phyloP scores from a whole-genome alignment of 108 stramenopile genomes.

The Epithemia pelagica region DNA sequence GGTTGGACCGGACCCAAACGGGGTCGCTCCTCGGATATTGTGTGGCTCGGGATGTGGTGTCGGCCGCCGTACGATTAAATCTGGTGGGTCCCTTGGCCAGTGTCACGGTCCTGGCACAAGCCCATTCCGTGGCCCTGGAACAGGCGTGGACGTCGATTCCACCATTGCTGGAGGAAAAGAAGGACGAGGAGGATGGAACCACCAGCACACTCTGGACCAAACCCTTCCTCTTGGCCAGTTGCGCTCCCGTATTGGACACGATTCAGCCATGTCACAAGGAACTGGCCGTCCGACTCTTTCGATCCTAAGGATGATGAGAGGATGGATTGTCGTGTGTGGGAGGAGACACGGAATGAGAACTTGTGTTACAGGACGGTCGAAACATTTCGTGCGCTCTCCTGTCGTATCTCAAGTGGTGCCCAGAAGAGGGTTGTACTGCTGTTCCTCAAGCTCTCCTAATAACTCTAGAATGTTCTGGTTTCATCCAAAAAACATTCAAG shows the following conservation, averaged over 20 bases:
- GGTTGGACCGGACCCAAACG: conserved; percentile 23
- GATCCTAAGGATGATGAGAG: conserved; percentile 22
- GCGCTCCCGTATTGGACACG: conserved; percentile 56
- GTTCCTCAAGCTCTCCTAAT: too few species aligned
- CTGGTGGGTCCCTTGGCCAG: conserved; percentile 68
- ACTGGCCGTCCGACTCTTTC: conserved; percentile 63
- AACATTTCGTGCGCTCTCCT: too few species aligned
- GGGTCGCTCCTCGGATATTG: conserved; percentile 62
- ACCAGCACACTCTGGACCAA: conserved; percentile 1
- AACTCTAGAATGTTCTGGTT: too few species aligned
- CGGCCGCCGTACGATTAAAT: conserved; percentile 74
- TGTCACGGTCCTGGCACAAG: conserved; percentile 38
- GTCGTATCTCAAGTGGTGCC: too few species aligned
- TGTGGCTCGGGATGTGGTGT: conserved; percentile 69
- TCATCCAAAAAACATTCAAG: too few species aligned
- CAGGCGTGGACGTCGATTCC: conserved; percentile 13
- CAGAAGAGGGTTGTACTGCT: too few species aligned
- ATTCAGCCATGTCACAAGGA: conserved; percentile 72
- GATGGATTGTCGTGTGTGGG: not conserved
- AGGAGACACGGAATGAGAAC: too few species aligned
- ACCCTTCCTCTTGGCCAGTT: conserved; percentile 19
- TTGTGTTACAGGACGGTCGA: too few species aligned
- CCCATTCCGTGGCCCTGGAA: conserved; percentile 44
- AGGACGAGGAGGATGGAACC: not conserved
- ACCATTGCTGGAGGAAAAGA: conserved; percentile 6